Conservation (phyloP, 305 asterid genomes). For the Fraxinus nigra region DNA sequence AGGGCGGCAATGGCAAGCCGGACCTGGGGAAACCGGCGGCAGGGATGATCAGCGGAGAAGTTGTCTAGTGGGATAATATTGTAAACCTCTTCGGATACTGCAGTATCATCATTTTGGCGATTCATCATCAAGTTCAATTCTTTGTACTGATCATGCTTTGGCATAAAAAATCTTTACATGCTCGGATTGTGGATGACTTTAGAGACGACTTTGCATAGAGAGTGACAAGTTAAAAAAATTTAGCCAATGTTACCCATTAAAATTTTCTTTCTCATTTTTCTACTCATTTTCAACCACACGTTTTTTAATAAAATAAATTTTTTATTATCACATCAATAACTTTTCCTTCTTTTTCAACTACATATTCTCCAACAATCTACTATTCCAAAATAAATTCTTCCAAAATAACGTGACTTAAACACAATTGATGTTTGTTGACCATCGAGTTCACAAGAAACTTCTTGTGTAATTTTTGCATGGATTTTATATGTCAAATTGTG, state of each 20-base stretch:
- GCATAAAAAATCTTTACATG: background rate
- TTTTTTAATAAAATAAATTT: no score
- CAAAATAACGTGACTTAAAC: no score
- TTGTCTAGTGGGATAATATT: slow-evolving; percentile 83
- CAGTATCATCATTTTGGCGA: background rate
- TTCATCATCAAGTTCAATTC: background rate
- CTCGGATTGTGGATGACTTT: background rate
- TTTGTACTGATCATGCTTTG: background rate
- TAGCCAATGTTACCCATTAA: no score
- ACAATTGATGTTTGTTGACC: background rate
- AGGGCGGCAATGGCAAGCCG: slow-evolving; percentile 84
- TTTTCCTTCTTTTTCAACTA: no score
- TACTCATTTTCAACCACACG: no score
- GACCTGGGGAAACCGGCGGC: slow-evolving; percentile 86
- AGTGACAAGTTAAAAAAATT: no score
- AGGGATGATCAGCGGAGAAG: slow-evolving; percentile 92
- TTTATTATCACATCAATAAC: no score
- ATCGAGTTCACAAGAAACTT: background rate
- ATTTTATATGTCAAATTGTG: background rate
- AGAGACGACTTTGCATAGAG: background rate
- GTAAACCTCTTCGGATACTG: slow-evolving; percentile 43
- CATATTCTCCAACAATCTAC: no score
- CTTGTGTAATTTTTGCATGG: background rate
- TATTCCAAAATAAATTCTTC: no score
- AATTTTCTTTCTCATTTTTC: no score